phyloP scores from a whole-genome alignment of 2,329 filamentous ascomycete genomes.

The Emergomyces africanus region DNA sequence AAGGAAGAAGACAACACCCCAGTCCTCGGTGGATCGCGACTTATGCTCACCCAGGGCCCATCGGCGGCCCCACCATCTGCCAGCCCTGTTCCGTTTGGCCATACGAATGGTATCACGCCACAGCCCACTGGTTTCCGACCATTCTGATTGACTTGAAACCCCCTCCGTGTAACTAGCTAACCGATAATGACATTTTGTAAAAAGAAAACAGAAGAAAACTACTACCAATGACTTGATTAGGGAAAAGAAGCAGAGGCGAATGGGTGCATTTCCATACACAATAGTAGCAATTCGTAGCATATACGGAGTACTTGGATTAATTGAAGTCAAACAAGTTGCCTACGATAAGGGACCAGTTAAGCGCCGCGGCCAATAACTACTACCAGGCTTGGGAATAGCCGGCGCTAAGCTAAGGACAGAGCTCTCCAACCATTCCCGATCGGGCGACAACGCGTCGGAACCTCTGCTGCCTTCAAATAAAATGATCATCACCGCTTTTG shows the following conservation, averaged over 20 bases:
- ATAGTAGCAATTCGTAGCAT: no score
- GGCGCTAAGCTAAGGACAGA: no score
- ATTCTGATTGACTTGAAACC: slow-evolving; percentile 28
- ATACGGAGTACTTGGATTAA: no score
- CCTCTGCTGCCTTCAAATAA: slow-evolving; percentile 8
- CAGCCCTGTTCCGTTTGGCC: slow-evolving; percentile 55
- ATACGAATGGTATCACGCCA: slow-evolving; percentile 78
- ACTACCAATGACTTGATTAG: no score
- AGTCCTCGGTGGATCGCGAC: slow-evolving; percentile 73
- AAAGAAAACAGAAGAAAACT: not conserved
- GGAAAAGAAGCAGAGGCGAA: no score
- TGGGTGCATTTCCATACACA: no score
- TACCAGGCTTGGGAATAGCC: no score
- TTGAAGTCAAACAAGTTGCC: no score
- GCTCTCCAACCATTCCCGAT: slow-evolving; percentile 5
- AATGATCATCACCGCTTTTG: not conserved
- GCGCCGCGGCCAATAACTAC: no score
- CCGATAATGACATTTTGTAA: not conserved
- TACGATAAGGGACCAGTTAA: no score
- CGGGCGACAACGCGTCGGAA: slow-evolving; percentile 7
- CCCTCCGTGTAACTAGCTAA: not conserved
- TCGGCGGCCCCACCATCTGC: slow-evolving; percentile 32
- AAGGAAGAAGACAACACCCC: slow-evolving; percentile 89
- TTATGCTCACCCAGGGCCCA: slow-evolving; percentile 94
- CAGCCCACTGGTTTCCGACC: slow-evolving; percentile 67